Evolutionary conservation across 805 yeast species (phyloP), one percentile per base, ranked within the genome.

Genomic region (Lipomyces orientalis): DNA sequence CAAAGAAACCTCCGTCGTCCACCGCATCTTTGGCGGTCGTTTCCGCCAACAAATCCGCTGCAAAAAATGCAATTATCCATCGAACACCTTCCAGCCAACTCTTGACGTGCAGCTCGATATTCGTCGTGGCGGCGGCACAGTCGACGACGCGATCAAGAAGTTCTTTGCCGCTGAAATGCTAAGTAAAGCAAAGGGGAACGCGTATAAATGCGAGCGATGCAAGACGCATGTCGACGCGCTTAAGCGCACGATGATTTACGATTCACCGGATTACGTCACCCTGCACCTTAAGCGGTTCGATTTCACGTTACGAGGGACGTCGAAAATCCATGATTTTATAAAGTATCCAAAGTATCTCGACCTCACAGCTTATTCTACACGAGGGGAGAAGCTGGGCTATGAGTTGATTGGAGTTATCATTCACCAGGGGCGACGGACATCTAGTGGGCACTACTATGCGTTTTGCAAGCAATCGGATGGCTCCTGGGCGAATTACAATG

Each of bases 21-120:
- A 94, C 78, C 97, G 94, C 76, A 91, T 95, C 29, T 95, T 95
- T 80, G 99, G 98, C 43, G 99, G 99, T 1, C 79, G 91, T 55
- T 80, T 94, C 64, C 86, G 88, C 73, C 99, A 95, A 80, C 84
- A 86, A 52, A 97, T 95, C 22, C 88, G 90, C 0, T 95, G 99
- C 80, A 85, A 85, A 70, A 85, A 82, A 63, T 95, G 99, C 80
- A 87, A 88, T n/a, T 86, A 90, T 73, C 86, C 90, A 25, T 90
- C 97, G 14, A 87, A 87, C 61, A 95, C 99, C 6, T 87, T 88
- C 71, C 99, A 95, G 79, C 97, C 95, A 75, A 90, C 95, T 75
- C 93, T 93, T 77, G 99, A 95, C 80, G 82, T 95, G 65, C 90
- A 97, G 7, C 83, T 95, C 60, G 93, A 95, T 60, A 82, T 95